Percentiles rank a stretch among this genome's conserved stretches.
Evolutionary conservation across 2,329 filamentous ascomycete genomes (phyloP).

Genomic region (Hypocrella siamensis): DNA sequence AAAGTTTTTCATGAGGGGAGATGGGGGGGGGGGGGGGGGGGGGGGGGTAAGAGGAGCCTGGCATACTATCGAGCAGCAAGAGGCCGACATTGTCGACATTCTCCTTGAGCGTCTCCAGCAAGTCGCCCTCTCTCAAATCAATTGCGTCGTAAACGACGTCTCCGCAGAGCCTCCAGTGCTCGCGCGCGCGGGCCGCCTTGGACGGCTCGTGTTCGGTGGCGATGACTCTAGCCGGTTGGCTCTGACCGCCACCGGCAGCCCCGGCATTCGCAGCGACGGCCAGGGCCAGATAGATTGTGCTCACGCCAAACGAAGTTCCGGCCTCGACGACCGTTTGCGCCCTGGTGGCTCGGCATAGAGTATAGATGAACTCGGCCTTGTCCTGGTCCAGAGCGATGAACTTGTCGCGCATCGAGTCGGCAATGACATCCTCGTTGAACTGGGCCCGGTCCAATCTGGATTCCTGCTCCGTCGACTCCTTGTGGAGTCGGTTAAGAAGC

Average conservation of each 20-base stretch:
- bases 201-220: slow-evolving; percentile 42
- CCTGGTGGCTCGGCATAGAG: slow-evolving; percentile 29
- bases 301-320: slow-evolving; percentile 46
- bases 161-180: slow-evolving; percentile 37
- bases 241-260: slow-evolving; percentile 2
- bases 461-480: too few species aligned
- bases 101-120: slow-evolving; percentile 34
- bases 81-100: slow-evolving; percentile 32
- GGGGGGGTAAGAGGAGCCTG: too few species aligned
- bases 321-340: slow-evolving; percentile 43
- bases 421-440: too few species aligned
- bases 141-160: slow-evolving; percentile 32
- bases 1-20: too few species aligned
- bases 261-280: slow-evolving; percentile 32
- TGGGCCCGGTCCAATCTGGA: too few species aligned
- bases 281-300: slow-evolving; percentile 46
- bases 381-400: slow-evolving; percentile 45
- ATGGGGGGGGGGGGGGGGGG: too few species aligned
- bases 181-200: slow-evolving; percentile 35
- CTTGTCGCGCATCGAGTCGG: too few species aligned
- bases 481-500: too few species aligned
- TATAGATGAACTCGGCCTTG: slow-evolving; percentile 41
- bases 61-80: slow-evolving; percentile 47
- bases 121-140: slow-evolving; percentile 41
- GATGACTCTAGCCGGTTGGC: slow-evolving; percentile 27